Conservation (phyloP, 352 stramenopile species). For the Thraustochytrium sp. region DNA sequence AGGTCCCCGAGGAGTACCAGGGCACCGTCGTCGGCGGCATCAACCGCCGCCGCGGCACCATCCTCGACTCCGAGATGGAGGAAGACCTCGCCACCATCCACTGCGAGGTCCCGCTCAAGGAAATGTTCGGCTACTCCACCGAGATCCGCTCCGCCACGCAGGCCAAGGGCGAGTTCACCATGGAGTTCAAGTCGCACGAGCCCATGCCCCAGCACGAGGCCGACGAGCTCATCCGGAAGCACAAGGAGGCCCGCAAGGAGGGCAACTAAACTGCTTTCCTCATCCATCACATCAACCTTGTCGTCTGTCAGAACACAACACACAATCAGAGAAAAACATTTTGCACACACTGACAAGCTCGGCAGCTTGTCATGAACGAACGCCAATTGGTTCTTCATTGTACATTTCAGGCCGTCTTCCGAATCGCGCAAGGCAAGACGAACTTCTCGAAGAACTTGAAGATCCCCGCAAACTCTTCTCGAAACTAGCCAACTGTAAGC, state of each 20-base stretch:
- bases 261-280: background rate
- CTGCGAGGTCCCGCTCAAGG: constrained; percentile 85
- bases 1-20: constrained; percentile 63
- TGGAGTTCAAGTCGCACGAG: constrained; percentile 89
- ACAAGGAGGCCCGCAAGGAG: constrained; percentile 33
- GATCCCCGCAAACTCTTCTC: too few relatives aligned
- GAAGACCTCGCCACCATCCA: constrained; percentile 78
- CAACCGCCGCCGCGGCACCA: constrained; percentile 51
- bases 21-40: constrained; percentile 63
- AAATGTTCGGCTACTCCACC: constrained; percentile 99
- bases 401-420: too few relatives aligned
- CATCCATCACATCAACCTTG: too few relatives aligned
- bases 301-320: too few relatives aligned
- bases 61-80: constrained; percentile 87
- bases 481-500: too few relatives aligned
- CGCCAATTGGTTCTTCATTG: too few relatives aligned
- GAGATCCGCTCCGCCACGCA: constrained; percentile 74
- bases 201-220: constrained; percentile 34
- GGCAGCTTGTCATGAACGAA: too few relatives aligned
- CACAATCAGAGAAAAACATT: too few relatives aligned
- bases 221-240: constrained; percentile 42
- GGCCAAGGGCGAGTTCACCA: constrained; percentile 97
- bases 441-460: too few relatives aligned
- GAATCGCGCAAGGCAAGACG: too few relatives aligned
- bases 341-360: too few relatives aligned